Evolutionary conservation across 2,329 filamentous ascomycete genomes (phyloP).

Genomic region (Samsoniella hepiali): DNA sequence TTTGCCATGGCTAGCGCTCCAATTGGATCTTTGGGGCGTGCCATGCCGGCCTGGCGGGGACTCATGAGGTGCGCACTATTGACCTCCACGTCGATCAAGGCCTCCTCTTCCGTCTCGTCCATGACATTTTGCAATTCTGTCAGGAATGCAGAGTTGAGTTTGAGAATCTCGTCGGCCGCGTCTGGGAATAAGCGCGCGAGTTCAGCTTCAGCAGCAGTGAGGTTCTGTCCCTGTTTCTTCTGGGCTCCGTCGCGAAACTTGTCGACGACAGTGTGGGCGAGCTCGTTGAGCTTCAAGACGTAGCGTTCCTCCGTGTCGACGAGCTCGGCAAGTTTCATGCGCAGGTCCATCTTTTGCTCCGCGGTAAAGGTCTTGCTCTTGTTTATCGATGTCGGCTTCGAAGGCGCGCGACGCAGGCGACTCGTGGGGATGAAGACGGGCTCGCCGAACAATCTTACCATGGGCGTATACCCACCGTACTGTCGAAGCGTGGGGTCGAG

Average conservation of each 20-base stretch:
- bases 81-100: slow-evolving; percentile 70
- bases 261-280: slow-evolving; percentile 76
- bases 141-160: slow-evolving; percentile 78
- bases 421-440: slow-evolving; percentile 84
- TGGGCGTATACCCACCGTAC: slow-evolving; percentile 73
- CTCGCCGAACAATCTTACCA: slow-evolving; percentile 78
- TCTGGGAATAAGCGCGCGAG: slow-evolving; percentile 76
- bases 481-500: slow-evolving; percentile 62
- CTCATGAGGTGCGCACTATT: slow-evolving; percentile 41
- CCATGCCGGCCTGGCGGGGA: slow-evolving; percentile 43
- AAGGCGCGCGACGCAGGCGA: slow-evolving; percentile 78
- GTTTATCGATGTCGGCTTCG: slow-evolving; percentile 77
- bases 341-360: slow-evolving; percentile 78
- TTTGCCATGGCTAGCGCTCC: slow-evolving; percentile 77
- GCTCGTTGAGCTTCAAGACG: slow-evolving; percentile 78
- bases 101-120: slow-evolving; percentile 79
- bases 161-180: slow-evolving; percentile 75
- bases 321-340: slow-evolving; percentile 85
- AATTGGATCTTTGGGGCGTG: slow-evolving; percentile 64
- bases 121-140: slow-evolving; percentile 71
- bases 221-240: slow-evolving; percentile 55
- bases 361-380: slow-evolving; percentile 73
- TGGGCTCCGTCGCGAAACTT: slow-evolving; percentile 73
- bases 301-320: slow-evolving; percentile 94
- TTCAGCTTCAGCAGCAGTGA: slow-evolving; percentile 69